Percentiles rank a stretch among this genome's conserved stretches.
Evolutionary conservation across 2,329 filamentous ascomycete species (phyloP).

Genomic region (Fusarium falciforme): DNA sequence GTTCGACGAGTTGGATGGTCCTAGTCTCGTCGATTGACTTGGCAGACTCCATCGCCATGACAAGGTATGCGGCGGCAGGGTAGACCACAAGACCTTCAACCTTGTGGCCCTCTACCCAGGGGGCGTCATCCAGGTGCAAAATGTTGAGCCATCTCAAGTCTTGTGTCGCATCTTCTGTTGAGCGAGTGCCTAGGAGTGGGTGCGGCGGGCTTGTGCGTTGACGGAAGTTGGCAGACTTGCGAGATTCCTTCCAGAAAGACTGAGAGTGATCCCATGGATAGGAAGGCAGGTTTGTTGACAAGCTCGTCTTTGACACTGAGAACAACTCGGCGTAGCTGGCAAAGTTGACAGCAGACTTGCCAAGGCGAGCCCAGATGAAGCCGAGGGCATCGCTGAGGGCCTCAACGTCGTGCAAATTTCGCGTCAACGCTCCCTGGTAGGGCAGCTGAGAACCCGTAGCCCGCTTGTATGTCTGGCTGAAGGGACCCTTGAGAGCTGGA

Average conservation of each 20-base stretch:
- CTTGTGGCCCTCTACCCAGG: neutral
- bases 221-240: neutral
- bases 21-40: neutral
- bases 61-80: neutral
- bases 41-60: neutral
- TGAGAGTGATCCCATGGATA: neutral
- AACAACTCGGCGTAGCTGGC: neutral
- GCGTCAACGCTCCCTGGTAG: neutral
- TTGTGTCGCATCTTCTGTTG: neutral
- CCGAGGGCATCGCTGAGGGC: neutral
- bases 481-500: neutral
- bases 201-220: neutral
- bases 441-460: neutral
- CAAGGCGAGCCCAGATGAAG: neutral
- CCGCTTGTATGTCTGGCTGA: neutral
- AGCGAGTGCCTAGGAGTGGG: neutral
- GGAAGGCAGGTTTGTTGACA: neutral
- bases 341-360: neutral
- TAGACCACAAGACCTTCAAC: neutral
- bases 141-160: neutral
- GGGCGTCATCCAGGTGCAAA: neutral
- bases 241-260: neutral
- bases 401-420: neutral
- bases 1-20: neutral
- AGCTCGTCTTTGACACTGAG: neutral